Conservation (phyloP, 257 asterid genomes). For the Petunia secreta region DNA sequence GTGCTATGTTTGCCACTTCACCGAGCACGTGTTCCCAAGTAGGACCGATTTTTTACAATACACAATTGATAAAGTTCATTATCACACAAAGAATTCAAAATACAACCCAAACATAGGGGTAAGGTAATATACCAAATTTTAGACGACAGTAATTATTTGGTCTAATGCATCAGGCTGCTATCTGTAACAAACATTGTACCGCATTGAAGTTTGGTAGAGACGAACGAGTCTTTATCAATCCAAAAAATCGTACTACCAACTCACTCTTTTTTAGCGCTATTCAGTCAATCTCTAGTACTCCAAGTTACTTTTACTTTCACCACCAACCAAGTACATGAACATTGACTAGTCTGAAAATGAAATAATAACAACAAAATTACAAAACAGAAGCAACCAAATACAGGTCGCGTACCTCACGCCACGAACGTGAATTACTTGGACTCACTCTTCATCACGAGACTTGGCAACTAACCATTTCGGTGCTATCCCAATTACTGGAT, state of each 20-base stretch:
- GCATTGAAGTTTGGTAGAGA: neutral
- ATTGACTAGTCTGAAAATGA: neutral
- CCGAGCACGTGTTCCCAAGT: no score
- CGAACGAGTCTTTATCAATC: neutral
- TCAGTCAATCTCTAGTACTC: neutral
- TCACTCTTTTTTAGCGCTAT: neutral
- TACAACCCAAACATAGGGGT: no score
- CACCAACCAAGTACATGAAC: neutral
- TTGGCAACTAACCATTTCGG: constrained; percentile 31
- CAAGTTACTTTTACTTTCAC: neutral
- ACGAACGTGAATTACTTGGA: constrained; percentile 41
- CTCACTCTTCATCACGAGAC: constrained; percentile 26
- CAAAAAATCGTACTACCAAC: neutral
- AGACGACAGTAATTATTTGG: no score
- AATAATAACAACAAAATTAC: constrained; percentile 13
- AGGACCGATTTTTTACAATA: no score
- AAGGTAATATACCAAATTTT: no score
- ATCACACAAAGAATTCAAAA: no score
- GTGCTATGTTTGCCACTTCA: no score
- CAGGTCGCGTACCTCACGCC: constrained; percentile 29
- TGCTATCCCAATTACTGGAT: neutral
- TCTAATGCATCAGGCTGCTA: neutral
- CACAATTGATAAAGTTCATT: no score
- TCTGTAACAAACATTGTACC: neutral
- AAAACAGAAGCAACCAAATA: neutral